phyloP scores from a whole-genome alignment of 371 early-diverging fungal genomes.

The Lichtheimia ornata region DNA sequence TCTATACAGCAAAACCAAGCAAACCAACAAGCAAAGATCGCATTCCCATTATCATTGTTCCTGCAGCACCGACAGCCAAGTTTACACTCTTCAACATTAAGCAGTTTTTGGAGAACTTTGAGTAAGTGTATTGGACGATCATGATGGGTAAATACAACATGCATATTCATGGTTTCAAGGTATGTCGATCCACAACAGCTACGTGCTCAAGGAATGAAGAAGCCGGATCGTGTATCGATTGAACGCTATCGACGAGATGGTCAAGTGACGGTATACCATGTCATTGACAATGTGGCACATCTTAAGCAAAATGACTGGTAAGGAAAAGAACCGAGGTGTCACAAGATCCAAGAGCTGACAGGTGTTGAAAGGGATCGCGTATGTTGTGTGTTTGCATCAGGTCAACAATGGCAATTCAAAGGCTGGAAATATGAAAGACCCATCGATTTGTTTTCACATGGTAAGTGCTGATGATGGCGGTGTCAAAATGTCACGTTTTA shows the following conservation, averaged over 20 bases:
- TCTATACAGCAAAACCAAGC: conserved; percentile 8
- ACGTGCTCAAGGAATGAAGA: conserved; percentile 64
- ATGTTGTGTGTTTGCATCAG: conserved; percentile 86
- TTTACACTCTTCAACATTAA: conserved; percentile 86
- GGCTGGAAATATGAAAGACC: conserved; percentile 88
- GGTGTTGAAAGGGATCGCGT: conserved; percentile 69
- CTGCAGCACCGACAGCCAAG: conserved; percentile 81
- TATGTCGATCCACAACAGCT: conserved; percentile 67
- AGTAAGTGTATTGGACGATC: conserved; percentile 34
- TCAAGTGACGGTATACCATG: conserved; percentile 58
- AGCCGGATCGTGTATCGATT: conserved; percentile 62
- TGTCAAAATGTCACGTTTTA: background rate
- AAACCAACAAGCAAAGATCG: conserved; percentile 22
- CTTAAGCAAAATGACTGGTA: conserved; percentile 76
- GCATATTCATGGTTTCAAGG: conserved; percentile 23
- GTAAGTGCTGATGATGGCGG: conserved; percentile 29
- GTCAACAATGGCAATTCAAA: conserved; percentile 93
- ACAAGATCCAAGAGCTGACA: background rate
- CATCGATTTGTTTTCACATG: conserved; percentile 76
- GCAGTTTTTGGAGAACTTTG: conserved; percentile 73
- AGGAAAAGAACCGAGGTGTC: background rate
- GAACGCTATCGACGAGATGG: conserved; percentile 57
- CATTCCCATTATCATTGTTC: conserved; percentile 88
- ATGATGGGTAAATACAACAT: background rate
- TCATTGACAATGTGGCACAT: conserved; percentile 71